Evolutionary conservation across 164 flowering plant species (phyloP).

Genomic region (Berberis thunbergii): DNA sequence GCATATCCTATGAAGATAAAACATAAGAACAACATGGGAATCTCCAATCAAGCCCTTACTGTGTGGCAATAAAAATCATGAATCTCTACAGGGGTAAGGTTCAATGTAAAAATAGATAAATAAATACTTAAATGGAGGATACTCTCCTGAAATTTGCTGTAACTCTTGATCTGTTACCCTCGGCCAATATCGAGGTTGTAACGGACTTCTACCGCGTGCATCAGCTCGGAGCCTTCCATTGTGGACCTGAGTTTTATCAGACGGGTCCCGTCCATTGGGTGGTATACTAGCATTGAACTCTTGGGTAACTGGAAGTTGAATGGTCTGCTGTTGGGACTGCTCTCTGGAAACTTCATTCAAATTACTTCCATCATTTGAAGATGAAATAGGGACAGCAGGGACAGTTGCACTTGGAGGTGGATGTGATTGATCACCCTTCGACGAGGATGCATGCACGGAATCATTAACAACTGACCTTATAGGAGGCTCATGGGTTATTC

Average conservation of each 20-base stretch:
- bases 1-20: neutral
- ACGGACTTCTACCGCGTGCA: constrained; percentile 44
- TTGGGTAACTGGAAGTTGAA: constrained; percentile 27
- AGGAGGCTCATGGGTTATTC: constrained; percentile 29
- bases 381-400: constrained; percentile 16
- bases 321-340: constrained; percentile 27
- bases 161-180: constrained; percentile 65
- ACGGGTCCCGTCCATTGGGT: constrained; percentile 32
- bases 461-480: constrained; percentile 23
- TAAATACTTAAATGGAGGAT: constrained; percentile 33
- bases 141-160: constrained; percentile 72
- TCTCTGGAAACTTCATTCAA: constrained; percentile 25
- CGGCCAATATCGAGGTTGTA: constrained; percentile 73
- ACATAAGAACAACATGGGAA: neutral
- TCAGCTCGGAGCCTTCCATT: constrained; percentile 52
- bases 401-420: neutral
- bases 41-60: no score
- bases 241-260: constrained; percentile 36
- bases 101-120: neutral
- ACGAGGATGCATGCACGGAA: constrained; percentile 21
- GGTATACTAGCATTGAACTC: constrained; percentile 24
- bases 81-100: neutral
- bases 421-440: constrained; percentile 39
- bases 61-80: no score
- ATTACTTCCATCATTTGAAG: constrained; percentile 34